Conservation (phyloP, 352 stramenopile genomes). For the Plasmopara halstedii region DNA sequence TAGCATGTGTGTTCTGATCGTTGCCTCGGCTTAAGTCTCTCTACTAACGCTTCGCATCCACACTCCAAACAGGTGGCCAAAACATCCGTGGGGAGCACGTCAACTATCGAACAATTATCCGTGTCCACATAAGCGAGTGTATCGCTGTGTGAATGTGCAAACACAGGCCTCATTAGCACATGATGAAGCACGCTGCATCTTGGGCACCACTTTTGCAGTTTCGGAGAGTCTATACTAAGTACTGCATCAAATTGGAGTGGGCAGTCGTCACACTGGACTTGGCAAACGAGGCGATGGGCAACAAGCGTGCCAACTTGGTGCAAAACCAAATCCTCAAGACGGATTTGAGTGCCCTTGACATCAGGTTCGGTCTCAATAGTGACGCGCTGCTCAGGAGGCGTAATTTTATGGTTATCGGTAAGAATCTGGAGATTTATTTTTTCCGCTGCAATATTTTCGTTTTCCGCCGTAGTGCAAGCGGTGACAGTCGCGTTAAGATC, state of each 20-base stretch:
- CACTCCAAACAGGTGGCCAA: constrained; percentile 68
- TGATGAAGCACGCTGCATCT: constrained; percentile 69
- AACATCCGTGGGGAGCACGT: constrained; percentile 64
- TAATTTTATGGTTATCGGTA: constrained; percentile 39
- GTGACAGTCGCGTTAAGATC: constrained; percentile 4
- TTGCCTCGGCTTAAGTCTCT: constrained; percentile 36
- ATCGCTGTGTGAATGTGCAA: constrained; percentile 59
- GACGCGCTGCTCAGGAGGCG: constrained; percentile 33
- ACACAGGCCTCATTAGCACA: constrained; percentile 52
- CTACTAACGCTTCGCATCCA: constrained; percentile 52
- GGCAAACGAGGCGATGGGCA: constrained; percentile 48
- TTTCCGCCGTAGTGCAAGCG: constrained; percentile 6
- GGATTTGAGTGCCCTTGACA: constrained; percentile 41
- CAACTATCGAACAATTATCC: constrained; percentile 61
- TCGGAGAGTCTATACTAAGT: constrained; percentile 33
- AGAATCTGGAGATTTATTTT: constrained; percentile 9
- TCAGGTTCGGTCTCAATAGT: constrained; percentile 48
- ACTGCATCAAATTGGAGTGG: constrained; percentile 61
- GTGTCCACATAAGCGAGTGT: constrained; percentile 63
- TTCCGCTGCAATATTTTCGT: constrained; percentile 10
- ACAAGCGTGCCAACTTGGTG: constrained; percentile 73
- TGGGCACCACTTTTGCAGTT: constrained; percentile 73
- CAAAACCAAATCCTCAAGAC: constrained; percentile 64
- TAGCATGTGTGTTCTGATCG: constrained; percentile 64
- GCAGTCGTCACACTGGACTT: constrained; percentile 66